Evolutionary conservation across 2,329 filamentous ascomycete species (phyloP), one percentile per base, ranked within the genome.

Genomic region (Karstenula rhodostoma): DNA sequence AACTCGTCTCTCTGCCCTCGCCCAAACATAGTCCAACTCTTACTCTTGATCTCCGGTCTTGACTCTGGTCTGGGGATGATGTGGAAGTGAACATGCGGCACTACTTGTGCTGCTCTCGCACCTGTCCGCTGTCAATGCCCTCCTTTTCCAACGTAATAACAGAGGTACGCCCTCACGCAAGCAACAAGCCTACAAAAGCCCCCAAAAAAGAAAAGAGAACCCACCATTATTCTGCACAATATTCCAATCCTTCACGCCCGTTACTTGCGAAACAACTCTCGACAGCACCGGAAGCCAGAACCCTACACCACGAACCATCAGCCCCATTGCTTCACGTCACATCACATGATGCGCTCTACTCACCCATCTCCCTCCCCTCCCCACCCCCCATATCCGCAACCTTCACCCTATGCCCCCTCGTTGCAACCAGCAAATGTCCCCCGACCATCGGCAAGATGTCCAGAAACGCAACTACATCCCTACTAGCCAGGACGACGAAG

Each of bases 41-140:
- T 86, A 68, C 78, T 79, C 59, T 81, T 80, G 37, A 82, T 76
- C 57, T 90, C 87, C 0, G 77, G 76, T 68, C 75, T 75, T 15
- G 83, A 82, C 23, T 72, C 78, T 40, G 94, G 93, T 40, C 94
- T 82, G 0, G 94, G 94, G 35, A 99, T 96, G 55, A 98, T 86
- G 71, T 99, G 95, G 76, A 96, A 98, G 78, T 99, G 94, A 51
- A 96, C 90, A 77, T 98, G 94, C 23, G 91, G 90, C 1, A 98
- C 93, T 17, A 97, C 93, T 80, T 98, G 94, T 2, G 93, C 93
- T 2, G 94, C 94, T 33, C 93, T 87, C 3, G 89, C 89, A 17
- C 94, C 87, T 87, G 40, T 9, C 27, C 2, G 19, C 44, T 4
- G 47, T 44, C 23, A 35, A 15, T 10, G 15, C 23, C 2, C 4